Base-by-base conservation (phyloP, 1,284 basidiomycete genomes). In the Neolentinus lepideus region DNA sequence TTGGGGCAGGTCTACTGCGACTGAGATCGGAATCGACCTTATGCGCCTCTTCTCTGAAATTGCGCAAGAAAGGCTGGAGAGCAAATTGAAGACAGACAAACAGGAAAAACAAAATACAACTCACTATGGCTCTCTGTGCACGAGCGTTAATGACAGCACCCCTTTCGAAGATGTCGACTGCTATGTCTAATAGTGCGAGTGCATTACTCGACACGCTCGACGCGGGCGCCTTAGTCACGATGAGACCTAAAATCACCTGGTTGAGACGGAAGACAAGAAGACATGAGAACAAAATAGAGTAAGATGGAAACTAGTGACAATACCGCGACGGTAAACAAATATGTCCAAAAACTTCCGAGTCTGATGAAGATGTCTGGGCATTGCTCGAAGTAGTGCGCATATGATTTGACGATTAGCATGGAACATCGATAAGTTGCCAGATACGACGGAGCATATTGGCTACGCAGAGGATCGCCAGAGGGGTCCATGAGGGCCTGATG, bases 401-500 rank as follows among this genome's bases (percentile, higher is more conserved):
- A 75, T 1, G 75, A 72, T 11, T 62, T 62, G 12, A 85, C 66
- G 56, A 85, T 72, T 24, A 78, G 77, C 59, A 80, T 81, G 27
- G 84, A 81, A 60, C 79, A 81, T 25, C 79, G 75, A 60, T 83
- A 86, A 1, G 82, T 82, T 2, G 83, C 81, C 45, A 85, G 68
- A 66, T 85, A 85, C 2, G 83, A 84, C 1, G 83, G 83, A 6
- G 82, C 84, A 59, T 82, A 86, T 56, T 72, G 76, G 58, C 80
- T 81, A 64, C 77, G 80, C 66, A 86, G 76, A 24, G 84, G 83
- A 62, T 86, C 78, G 2, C 66, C 63, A 3, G 84, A 77, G 56
- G 77, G 74, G 46, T 77, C 83, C 21, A 74, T 72, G 35, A 86
- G 73, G 3, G 83, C 84, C 63, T 84, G 80, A 2, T 81, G 79